Conservation (phyloP, 345 rosid species). For the Tarenaya hassleriana region DNA sequence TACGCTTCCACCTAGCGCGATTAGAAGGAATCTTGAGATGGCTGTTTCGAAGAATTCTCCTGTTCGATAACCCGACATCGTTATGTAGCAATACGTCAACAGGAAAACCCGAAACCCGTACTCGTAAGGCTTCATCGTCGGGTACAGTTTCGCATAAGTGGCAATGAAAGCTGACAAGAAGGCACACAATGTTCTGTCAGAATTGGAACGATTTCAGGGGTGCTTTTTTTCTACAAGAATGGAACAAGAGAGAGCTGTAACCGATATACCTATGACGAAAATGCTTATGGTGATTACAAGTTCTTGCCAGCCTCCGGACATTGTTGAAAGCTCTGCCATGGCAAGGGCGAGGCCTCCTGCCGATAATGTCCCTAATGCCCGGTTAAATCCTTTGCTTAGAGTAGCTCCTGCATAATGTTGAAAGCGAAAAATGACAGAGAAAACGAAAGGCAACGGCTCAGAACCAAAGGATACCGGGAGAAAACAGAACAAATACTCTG, state of each 20-base stretch:
- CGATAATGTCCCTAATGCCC: constrained; percentile 74
- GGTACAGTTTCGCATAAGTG: constrained; percentile 66
- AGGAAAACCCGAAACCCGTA: constrained; percentile 85
- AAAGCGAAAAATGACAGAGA: neutral
- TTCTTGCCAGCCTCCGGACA: constrained; percentile 65
- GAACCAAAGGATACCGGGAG: too few relatives aligned
- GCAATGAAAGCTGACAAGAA: constrained; percentile 47
- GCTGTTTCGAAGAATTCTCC: constrained; percentile 62
- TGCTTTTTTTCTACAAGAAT: neutral
- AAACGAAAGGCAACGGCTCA: too few relatives aligned
- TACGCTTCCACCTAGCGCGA: constrained; percentile 63
- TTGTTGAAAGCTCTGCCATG: constrained; percentile 51
- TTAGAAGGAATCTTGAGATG: constrained; percentile 58
- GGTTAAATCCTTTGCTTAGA: constrained; percentile 79
- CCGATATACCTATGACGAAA: constrained; percentile 47
- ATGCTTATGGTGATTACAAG: constrained; percentile 56
- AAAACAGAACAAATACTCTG: neutral
- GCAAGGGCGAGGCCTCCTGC: constrained; percentile 88
- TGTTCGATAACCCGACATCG: constrained; percentile 76
- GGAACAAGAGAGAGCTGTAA: neutral
- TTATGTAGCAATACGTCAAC: constrained; percentile 68
- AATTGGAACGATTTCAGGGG: constrained; percentile 11
- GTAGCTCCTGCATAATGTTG: constrained; percentile 61
- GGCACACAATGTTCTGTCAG: constrained; percentile 11
- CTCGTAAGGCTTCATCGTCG: constrained; percentile 84